These are phyloP conservation scores for Aspergillus clavatus DNA, from an alignment of 2,329 filamentous ascomycete species.

Conservation along the genomic window DNA sequence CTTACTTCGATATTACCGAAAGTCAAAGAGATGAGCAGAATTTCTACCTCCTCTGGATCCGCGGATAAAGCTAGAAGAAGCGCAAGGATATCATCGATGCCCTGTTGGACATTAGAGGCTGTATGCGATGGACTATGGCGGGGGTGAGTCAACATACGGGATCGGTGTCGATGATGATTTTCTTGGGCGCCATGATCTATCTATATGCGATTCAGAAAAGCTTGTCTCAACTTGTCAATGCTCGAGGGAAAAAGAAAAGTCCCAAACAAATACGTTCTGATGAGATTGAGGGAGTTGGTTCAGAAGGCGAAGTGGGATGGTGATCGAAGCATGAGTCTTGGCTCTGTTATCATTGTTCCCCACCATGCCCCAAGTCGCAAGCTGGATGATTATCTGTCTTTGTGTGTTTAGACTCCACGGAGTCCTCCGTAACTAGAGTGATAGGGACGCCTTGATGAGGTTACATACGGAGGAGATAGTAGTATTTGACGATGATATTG, in stretches of 20 bases:
- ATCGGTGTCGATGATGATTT: slow-evolving; percentile 94
- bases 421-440: no score
- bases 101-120: slow-evolving; percentile 35
- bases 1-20: slow-evolving; percentile 90
- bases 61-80: slow-evolving; percentile 81
- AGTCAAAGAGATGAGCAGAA: slow-evolving; percentile 80
- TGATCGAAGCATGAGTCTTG: not conserved
- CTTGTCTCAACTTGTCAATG: not conserved
- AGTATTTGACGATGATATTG: not conserved
- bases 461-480: no score
- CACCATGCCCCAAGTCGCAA: not conserved
- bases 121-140: not conserved
- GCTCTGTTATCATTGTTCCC: not conserved
- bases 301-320: not conserved
- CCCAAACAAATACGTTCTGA: no score
- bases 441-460: slow-evolving; percentile 12
- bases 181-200: slow-evolving; percentile 58
- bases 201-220: not conserved
- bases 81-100: slow-evolving; percentile 87
- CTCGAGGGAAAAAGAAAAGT: no score
- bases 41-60: slow-evolving; percentile 75
- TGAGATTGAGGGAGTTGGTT: not conserved
- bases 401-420: no score
- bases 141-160: slow-evolving; percentile 53
- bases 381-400: no score